phyloP scores from a whole-genome alignment of 2,329 filamentous ascomycete genomes.

The Ophiosphaerella korrae region DNA sequence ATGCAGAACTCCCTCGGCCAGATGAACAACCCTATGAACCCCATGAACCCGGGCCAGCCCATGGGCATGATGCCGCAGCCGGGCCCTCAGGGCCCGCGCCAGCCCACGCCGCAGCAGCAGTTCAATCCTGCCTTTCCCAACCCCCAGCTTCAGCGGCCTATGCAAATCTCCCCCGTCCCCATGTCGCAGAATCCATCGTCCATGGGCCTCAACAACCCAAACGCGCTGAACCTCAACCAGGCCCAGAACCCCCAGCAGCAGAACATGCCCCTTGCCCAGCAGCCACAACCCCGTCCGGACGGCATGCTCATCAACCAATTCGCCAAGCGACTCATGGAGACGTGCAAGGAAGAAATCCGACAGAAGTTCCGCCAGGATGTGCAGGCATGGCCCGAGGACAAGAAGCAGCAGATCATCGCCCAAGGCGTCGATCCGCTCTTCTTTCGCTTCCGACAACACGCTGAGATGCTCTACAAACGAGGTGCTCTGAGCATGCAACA shows the following conservation, averaged over 20 bases:
- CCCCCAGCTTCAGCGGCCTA: conserved; percentile 56
- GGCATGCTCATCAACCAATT: conserved; percentile 49
- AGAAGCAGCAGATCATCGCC: conserved; percentile 51
- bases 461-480: conserved; percentile 40
- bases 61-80: conserved; percentile 45
- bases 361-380: conserved; percentile 49
- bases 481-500: conserved; percentile 24
- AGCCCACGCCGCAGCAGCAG: conserved; percentile 51
- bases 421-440: conserved; percentile 57
- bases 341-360: conserved; percentile 56
- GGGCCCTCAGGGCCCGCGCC: conserved; percentile 39
- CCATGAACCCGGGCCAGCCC: conserved; percentile 37
- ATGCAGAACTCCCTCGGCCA: conserved; percentile 30
- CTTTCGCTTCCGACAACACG: conserved; percentile 57
- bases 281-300: conserved; percentile 22
- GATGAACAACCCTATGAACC: conserved; percentile 35
- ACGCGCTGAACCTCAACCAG: conserved; percentile 30
- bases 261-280: conserved; percentile 36
- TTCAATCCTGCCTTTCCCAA: conserved; percentile 51
- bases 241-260: conserved; percentile 38
- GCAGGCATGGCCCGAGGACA: conserved; percentile 52
- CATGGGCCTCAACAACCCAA: conserved; percentile 40
- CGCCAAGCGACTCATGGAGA: conserved; percentile 54
- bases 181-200: conserved; percentile 40
- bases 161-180: conserved; percentile 58